Evolutionary conservation across 768 basidiomycete species (phyloP), one percentile per base, ranked within the genome.

Genomic region (Cystobasidium ongulense): DNA sequence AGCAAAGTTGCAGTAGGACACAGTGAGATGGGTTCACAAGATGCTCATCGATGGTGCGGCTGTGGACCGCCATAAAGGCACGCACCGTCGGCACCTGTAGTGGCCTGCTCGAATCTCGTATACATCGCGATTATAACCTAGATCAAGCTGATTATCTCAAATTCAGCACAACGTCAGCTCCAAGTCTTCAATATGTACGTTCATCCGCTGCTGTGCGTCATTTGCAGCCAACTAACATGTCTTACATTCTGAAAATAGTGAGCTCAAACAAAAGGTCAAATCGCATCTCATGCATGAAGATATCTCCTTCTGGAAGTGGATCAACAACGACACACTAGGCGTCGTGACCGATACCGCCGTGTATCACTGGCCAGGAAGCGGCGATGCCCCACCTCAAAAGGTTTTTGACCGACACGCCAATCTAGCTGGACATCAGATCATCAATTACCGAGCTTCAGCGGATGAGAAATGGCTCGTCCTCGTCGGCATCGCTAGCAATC

Each of bases 401-500:
- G 86, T 96, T 57, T 98, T 98, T 78, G 96, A 99, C 83, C 89
- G 96, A 41, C 95, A 98, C 81, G 87, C 91, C 1, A 89, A 91
- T n/a, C 88, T 98, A 73, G 86, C 88, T 70, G 93, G 92, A 63
- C 88, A 91, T 73, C 96, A 98, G 82, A 98, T 99, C 74, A 99
- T 98, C 84, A 98, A 98, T 84, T 98, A 99, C 82, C 90, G 95
- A 62, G 85, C 88, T 38, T 90, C 92, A 1, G 81, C 87, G 11
- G 96, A 98, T 77, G 95, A 95, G 80, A 93, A 96, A 80, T 99
- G 96, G 96, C 86, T 96, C 57, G 94, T 98, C 36, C 86, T 99
- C 70, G 86, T 98, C 76, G 96, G 96, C 62, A 99, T 98, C 77
- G 88, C 92, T 0, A 90, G 90, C 53, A 94, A 94, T 82, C 84